Base-by-base conservation (phyloP, 2,329 filamentous ascomycete species). In the Colletotrichum tamarilloi region DNA sequence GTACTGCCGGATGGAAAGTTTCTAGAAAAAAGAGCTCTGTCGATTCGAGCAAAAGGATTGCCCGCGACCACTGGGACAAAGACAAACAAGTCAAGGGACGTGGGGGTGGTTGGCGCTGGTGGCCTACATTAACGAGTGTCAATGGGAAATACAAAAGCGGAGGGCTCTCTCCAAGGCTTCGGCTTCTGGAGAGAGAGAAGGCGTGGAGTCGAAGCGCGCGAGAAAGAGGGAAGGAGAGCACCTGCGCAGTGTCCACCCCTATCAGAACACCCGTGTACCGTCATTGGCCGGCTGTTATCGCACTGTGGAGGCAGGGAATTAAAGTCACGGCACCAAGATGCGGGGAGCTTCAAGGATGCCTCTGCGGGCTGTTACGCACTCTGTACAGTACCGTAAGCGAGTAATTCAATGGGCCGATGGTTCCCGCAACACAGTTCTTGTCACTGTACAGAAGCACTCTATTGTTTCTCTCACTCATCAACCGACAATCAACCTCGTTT, bases 121-220 rank as follows among this genome's bases (percentile, higher is more conserved):
- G 16, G n/a, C 16, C 22, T 52, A 12, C 32, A 12, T 35, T 1
- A 70, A 68, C 60, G 67, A 66, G 49, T 73, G 71, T 66, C 71
- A 49, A 66, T 73, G 52, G 42, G 60, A 71, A 71, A 62, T 60
- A 59, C 67, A 73, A 30, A 69, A 64, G 69, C 66, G 60, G 70
- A 70, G 70, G 67, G 38, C 60, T 60, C 59, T 49, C 46, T 70
- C 42, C 16, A 22, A 49, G 19, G 19, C 42, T 49, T 49, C 42
- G 42, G 42, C 42, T 49, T 49, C n/a, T 46, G 58, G 53, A 58
- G 28, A 35, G 28, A 67, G 38, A 42, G 6, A 42, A 32, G 8
- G 28, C 52, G 67, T 66, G 53, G 55, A 70, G 60, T 62, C n/a
- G 19, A 58, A 38, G 67, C 56, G 70, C 38, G 26, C 24, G 26